A percentile compares a stretch with the other conserved stretches of the same genome.
phyloP scores from a whole-genome alignment of 2,329 filamentous ascomycete species.

The Chaetomiaceae sp. region DNA sequence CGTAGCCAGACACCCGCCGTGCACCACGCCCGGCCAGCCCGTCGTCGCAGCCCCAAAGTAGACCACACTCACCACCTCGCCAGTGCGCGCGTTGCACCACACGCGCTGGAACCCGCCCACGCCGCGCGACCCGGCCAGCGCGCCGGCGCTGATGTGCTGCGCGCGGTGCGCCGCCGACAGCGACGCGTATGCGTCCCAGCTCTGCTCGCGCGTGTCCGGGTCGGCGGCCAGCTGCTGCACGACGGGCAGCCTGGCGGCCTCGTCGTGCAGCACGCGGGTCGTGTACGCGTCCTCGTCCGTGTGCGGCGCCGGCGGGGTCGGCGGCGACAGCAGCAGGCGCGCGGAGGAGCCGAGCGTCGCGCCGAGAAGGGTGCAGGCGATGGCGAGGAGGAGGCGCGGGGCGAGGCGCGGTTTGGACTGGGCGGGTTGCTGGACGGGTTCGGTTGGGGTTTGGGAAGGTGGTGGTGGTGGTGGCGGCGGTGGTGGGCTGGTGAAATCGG shows the following conservation, averaged over 20 bases:
- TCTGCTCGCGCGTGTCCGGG: conserved; percentile 24
- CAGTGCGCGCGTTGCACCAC: conserved; percentile 55
- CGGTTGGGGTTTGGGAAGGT: no score
- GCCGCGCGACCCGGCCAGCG: conserved; percentile 37
- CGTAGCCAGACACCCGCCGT: conserved; percentile 65
- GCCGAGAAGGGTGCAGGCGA: conserved; percentile 38
- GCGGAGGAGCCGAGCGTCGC: conserved; percentile 33
- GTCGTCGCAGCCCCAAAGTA: conserved; percentile 59
- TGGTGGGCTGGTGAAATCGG: background rate
- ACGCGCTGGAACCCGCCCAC: conserved; percentile 50
- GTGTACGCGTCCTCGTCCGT: conserved; percentile 37
- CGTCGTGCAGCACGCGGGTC: conserved; percentile 34
- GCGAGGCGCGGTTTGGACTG: conserved; percentile 18
- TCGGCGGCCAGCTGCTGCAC: conserved; percentile 42
- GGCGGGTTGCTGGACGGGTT: conserved; percentile 4
- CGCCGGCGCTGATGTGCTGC: conserved; percentile 36
- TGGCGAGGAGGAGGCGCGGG: conserved; percentile 26
- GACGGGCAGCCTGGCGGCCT: conserved; percentile 41
- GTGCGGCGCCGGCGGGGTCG: conserved; percentile 34
- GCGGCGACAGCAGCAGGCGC: conserved; percentile 38
- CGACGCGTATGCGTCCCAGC: conserved; percentile 37
- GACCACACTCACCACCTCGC: conserved; percentile 56
- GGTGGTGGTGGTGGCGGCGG: background rate
- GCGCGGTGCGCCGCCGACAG: conserved; percentile 14
- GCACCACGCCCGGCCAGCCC: conserved; percentile 66